Evolutionary conservation across 495 filamentous ascomycete genomes (phyloP).

Genomic region (Chlorociboria aeruginascens): DNA sequence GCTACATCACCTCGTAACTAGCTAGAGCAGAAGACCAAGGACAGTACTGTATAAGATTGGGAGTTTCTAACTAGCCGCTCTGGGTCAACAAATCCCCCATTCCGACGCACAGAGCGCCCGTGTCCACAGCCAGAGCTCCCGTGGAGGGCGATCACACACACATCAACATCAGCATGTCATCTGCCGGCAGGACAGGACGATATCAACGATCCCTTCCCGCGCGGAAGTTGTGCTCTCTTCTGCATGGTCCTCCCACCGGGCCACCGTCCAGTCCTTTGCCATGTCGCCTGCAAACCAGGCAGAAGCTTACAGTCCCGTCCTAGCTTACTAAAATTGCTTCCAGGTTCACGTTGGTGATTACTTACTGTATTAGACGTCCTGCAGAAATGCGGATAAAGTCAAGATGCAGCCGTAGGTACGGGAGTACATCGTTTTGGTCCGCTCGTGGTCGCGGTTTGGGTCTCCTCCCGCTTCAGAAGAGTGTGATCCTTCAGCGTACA

Average conservation of each 20-base stretch:
- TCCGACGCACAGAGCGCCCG: too few species aligned
- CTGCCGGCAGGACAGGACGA: slow-evolving; percentile 13
- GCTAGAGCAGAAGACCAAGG: too few species aligned
- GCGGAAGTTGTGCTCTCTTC: background rate
- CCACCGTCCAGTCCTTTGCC: too few species aligned
- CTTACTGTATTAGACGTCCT: background rate
- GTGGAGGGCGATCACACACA: too few species aligned
- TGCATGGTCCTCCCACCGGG: too few species aligned
- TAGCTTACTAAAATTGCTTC: background rate
- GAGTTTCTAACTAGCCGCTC: too few species aligned
- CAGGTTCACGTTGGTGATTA: background rate
- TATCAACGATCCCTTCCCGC: slow-evolving; percentile 1
- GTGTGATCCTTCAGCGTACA: background rate
- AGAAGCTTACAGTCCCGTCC: too few species aligned
- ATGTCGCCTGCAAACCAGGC: too few species aligned
- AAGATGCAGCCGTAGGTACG: background rate
- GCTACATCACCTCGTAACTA: too few species aligned
- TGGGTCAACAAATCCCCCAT: too few species aligned
- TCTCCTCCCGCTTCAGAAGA: background rate
- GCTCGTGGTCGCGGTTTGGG: background rate
- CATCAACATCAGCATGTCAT: background rate
- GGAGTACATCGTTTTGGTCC: background rate
- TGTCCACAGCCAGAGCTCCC: too few species aligned
- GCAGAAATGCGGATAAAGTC: background rate
- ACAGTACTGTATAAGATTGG: too few species aligned